Evolutionary conservation across 2,329 filamentous ascomycete species (phyloP), one percentile per base, ranked within the genome.

Genomic region (Talaromyces piceae): DNA sequence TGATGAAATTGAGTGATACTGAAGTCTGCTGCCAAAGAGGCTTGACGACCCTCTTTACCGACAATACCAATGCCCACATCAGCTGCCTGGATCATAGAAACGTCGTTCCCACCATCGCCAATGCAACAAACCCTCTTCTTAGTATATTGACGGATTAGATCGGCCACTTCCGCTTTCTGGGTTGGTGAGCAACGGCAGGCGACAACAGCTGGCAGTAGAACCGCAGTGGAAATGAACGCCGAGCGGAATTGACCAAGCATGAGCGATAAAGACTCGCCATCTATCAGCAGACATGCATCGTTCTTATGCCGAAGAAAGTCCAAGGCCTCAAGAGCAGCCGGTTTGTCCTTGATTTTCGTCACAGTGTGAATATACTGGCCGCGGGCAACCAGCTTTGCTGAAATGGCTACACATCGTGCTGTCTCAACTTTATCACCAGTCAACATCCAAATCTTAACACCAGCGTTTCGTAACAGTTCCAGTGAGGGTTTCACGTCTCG

Each of bases 371-470:
- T 95, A 66, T 91, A 93, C 70, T 98, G 94, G 1, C 91, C 91
- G 55, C 93, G 79, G 3, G 90, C 86, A 12, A 98, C 93, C 5
- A 98, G 79, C 67, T 96, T 96, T 26, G 91, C 91, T 63, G 87
- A 94, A 41, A 98, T 87, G 2, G 93, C 94, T 11, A 98, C 91
- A 69, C 93, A 98, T 30, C 93, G 84, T 13, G 93, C 93, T 12
- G 93, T 98, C 71, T 98, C 93, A 2, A 98, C 88, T 71, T 98
- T 98, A 76, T 98, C 93, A 44, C 93, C 93, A 0, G 93, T 98
- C 66, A 98, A 77, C 93, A 98, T 98, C 93, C 93, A 98, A 47
- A 98, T 97, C 69, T 97, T 97, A 72, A 98, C 93, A 23, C 93
- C 93, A 0, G 93, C 93, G 62, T 98, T 98, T 58, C 93, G 88